These are phyloP conservation scores for Aspergillus quadricinctus DNA, from an alignment of 2,329 filamentous ascomycete genomes.

Conservation along the genomic window DNA sequence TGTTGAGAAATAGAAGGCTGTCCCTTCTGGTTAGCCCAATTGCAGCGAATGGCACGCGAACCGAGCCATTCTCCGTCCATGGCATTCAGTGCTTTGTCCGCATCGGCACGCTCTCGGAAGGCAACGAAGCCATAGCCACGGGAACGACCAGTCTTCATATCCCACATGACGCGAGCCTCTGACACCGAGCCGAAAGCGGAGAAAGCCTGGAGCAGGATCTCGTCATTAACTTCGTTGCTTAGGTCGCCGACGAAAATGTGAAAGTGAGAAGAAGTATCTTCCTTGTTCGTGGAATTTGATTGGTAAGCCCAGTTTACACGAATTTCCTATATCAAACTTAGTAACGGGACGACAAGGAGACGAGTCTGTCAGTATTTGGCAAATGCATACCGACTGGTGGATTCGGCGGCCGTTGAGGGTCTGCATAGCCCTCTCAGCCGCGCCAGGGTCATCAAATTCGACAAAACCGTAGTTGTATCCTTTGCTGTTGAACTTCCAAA, in stretches of 20 bases:
- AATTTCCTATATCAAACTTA: constrained; percentile 66
- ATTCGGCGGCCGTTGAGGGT: constrained; percentile 93
- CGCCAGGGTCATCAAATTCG: constrained; percentile 95
- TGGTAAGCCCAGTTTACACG: constrained; percentile 99
- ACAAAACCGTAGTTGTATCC: constrained; percentile 99
- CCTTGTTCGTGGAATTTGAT: constrained; percentile 88
- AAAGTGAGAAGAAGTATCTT: constrained; percentile 97
- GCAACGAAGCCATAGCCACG: constrained; percentile 97
- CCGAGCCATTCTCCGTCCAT: constrained; percentile 99
- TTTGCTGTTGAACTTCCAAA: constrained; percentile 64
- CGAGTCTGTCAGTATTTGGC: not conserved
- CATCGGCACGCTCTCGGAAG: constrained; percentile 88
- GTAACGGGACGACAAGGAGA: constrained; percentile 3
- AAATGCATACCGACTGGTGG: constrained; percentile 77
- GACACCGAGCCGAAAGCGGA: constrained; percentile 93
- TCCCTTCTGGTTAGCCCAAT: constrained; percentile 99
- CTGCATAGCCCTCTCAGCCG: constrained; percentile 94
- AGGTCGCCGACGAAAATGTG: constrained; percentile 98
- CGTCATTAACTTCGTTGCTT: constrained; percentile 98
- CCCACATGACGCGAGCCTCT: constrained; percentile 99
- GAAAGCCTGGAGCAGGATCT: constrained; percentile 88
- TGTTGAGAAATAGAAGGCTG: constrained; percentile 98
- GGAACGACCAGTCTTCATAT: constrained; percentile 99
- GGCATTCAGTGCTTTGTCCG: constrained; percentile 90
- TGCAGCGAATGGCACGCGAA: constrained; percentile 95